phyloP scores from a whole-genome alignment of 805 yeast species.

The Metschnikowia colocasiae region DNA sequence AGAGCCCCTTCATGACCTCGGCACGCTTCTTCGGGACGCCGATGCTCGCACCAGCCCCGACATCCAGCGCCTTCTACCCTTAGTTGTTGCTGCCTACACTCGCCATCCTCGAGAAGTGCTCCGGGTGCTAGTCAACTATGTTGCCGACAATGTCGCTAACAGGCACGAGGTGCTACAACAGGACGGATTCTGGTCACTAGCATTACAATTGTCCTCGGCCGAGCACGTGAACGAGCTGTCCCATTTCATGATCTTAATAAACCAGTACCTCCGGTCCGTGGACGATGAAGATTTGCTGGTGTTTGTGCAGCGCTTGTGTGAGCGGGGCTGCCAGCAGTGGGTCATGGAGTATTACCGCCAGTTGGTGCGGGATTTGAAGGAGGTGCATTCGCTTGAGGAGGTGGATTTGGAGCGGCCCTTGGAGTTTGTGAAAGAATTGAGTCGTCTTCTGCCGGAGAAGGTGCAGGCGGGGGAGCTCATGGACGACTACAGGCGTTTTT shows the following conservation, averaged over 20 bases:
- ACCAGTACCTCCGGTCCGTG: conserved; percentile 32
- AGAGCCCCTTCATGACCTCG: conserved; percentile 9
- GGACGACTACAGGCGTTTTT: background rate
- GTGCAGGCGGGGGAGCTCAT: conserved; percentile 3
- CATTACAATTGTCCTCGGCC: background rate
- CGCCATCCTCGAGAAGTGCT: conserved; percentile 19
- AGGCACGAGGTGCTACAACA: conserved; percentile 8
- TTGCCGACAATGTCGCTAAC: conserved; percentile 33
- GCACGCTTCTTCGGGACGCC: conserved; percentile 22
- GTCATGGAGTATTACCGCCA: conserved; percentile 10
- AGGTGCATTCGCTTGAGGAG: background rate
- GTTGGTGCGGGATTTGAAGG: background rate
- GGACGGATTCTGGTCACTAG: conserved; percentile 13
- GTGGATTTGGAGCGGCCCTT: conserved; percentile 3
- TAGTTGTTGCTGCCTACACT: conserved; percentile 9
- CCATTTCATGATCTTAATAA: conserved; percentile 23
- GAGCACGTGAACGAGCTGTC: conserved; percentile 4
- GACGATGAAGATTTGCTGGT: conserved; percentile 17
- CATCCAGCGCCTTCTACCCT: conserved; percentile 9
- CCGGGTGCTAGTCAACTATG: conserved; percentile 32
- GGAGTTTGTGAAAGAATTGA: conserved; percentile 12
- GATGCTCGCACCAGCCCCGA: conserved; percentile 14
- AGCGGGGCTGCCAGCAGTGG: conserved; percentile 6
- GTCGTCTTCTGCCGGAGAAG: conserved; percentile 2
- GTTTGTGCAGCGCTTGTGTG: conserved; percentile 14